Conservation (phyloP, 2,329 filamentous ascomycete genomes). For the Alternaria gansuensis region DNA sequence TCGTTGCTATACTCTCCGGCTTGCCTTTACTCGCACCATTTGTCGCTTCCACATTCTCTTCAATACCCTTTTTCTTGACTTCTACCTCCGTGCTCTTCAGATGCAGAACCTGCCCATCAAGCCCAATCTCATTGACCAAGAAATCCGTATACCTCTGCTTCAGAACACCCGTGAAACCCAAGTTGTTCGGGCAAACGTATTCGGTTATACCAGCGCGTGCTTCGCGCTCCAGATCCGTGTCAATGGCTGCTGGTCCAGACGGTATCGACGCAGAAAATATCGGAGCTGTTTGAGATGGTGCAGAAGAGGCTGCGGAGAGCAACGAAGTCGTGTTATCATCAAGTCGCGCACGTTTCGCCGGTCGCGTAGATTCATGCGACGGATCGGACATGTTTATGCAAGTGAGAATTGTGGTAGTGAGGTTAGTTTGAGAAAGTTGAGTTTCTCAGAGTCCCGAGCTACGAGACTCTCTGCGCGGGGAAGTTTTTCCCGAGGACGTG, state of each 20-base stretch:
- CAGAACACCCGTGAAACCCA: slow-evolving; percentile 69
- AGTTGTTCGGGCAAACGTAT: slow-evolving; percentile 66
- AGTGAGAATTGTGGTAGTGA: slow-evolving; percentile 1
- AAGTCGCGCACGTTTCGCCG: slow-evolving; percentile 48
- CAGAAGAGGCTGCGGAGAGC: slow-evolving; percentile 11
- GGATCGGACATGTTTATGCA: slow-evolving; percentile 26
- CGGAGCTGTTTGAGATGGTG: slow-evolving; percentile 2
- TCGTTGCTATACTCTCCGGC: slow-evolving; percentile 25
- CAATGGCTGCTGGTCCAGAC: slow-evolving; percentile 26
- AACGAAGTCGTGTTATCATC: slow-evolving; percentile 31
- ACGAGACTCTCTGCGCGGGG: slow-evolving; percentile 33
- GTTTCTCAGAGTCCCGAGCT: slow-evolving; percentile 12
- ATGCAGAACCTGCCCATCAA: slow-evolving; percentile 78
- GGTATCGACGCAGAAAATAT: slow-evolving; percentile 17
- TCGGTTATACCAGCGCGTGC: slow-evolving; percentile 67
- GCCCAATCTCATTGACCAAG: slow-evolving; percentile 85
- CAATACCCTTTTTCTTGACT: slow-evolving; percentile 27
- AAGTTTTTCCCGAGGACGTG: slow-evolving; percentile 40
- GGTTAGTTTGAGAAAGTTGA: slow-evolving; percentile 1
- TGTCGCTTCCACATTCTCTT: slow-evolving; percentile 28
- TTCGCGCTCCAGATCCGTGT: slow-evolving; percentile 53
- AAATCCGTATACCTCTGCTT: slow-evolving; percentile 90
- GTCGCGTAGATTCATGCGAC: slow-evolving; percentile 32
- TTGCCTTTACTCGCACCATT: slow-evolving; percentile 22
- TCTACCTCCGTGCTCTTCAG: slow-evolving; percentile 61